phyloP scores from a whole-genome alignment of 1,139 yeast species.

The Debaryomyces sp. region DNA sequence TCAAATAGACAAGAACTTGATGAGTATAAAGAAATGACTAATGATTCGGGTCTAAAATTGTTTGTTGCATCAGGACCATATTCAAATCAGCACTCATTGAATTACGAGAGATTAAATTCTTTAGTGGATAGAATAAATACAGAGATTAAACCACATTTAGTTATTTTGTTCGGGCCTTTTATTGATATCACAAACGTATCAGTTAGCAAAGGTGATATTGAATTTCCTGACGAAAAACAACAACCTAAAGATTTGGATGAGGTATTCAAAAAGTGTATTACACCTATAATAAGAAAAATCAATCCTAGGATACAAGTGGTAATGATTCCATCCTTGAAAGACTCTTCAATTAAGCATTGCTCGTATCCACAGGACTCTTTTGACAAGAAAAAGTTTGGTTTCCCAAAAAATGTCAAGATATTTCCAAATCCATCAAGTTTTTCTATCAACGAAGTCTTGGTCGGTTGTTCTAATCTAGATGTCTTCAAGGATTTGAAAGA shows the following conservation, averaged over 20 bases:
- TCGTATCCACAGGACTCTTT: constrained; percentile 89
- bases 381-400: constrained; percentile 61
- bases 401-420: constrained; percentile 74
- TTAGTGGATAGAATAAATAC: constrained; percentile 52
- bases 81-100: constrained; percentile 36
- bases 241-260: constrained; percentile 67
- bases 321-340: constrained; percentile 74
- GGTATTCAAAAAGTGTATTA: constrained; percentile 58
- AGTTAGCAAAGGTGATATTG: constrained; percentile 61
- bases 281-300: constrained; percentile 65
- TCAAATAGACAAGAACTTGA: constrained; percentile 54
- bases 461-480: constrained; percentile 81
- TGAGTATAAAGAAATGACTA: constrained; percentile 31
- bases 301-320: constrained; percentile 61
- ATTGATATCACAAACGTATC: constrained; percentile 70
- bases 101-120: constrained; percentile 32
- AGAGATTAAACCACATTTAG: constrained; percentile 67
- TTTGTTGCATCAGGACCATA: constrained; percentile 48
- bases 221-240: constrained; percentile 35
- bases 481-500: constrained; percentile 73
- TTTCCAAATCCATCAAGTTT: constrained; percentile 88
- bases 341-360: constrained; percentile 69
- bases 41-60: constrained; percentile 31
- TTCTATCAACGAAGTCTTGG: constrained; percentile 70
- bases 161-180: constrained; percentile 83